Conservation (phyloP, 257 asterid genomes). For the Capsicum chinense region DNA sequence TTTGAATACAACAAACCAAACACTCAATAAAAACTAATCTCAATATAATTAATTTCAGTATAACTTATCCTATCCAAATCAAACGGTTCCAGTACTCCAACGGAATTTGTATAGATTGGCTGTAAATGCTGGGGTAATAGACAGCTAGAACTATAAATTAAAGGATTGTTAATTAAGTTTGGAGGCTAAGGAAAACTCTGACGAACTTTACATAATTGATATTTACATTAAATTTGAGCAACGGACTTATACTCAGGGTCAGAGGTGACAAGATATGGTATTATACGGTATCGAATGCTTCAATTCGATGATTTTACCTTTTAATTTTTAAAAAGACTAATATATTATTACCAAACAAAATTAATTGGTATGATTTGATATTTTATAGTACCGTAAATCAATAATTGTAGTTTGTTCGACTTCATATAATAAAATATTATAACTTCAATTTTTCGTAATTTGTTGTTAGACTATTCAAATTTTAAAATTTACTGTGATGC, state of each 20-base stretch:
- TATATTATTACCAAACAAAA: background rate
- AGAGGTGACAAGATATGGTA: background rate
- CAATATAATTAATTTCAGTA: too few relatives aligned
- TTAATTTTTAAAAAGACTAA: background rate
- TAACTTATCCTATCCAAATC: too few relatives aligned
- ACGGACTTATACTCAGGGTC: background rate
- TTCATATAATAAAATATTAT: background rate
- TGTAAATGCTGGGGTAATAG: background rate
- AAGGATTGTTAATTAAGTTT: background rate
- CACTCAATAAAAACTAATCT: too few relatives aligned
- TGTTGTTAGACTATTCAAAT: too few relatives aligned
- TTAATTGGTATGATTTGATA: background rate
- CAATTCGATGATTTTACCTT: background rate
- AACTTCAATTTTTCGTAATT: background rate
- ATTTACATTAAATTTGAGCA: constrained; percentile 1
- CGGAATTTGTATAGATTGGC: background rate
- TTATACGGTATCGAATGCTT: background rate
- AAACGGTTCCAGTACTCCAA: background rate
- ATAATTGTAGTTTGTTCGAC: too few relatives aligned
- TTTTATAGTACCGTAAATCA: too few relatives aligned
- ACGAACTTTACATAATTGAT: constrained; percentile 15
- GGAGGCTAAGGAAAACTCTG: background rate
- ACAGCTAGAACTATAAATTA: background rate
- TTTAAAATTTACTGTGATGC: background rate
- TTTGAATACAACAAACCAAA: too few relatives aligned